phyloP scores from a whole-genome alignment of 176 grass and related monocot species.

The Musa schizocarpa region DNA sequence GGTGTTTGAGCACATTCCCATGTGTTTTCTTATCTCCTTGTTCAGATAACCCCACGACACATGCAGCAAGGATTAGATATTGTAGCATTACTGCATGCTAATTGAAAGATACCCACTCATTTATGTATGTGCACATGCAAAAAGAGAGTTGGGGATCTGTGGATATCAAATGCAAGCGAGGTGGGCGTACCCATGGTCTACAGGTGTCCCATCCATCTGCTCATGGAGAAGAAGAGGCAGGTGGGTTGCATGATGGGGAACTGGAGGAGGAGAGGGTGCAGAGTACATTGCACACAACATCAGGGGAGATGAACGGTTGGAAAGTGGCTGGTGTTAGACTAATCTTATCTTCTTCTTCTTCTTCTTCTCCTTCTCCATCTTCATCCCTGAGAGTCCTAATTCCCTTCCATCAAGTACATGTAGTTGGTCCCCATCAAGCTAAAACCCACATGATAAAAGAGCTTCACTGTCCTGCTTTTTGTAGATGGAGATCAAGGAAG shows the following conservation, averaged over 20 bases:
- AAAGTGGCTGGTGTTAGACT: background rate
- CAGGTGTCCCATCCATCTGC: slow-evolving; percentile 2
- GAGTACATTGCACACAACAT: background rate
- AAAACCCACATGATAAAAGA: background rate
- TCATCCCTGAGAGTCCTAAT: background rate
- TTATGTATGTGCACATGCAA: background rate
- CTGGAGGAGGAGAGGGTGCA: background rate
- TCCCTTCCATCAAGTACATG: background rate
- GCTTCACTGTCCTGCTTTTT: background rate
- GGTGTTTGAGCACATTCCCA: background rate
- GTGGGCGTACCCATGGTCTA: background rate
- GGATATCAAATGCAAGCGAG: background rate
- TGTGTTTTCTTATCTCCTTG: slow-evolving; percentile 3
- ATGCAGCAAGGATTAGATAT: background rate
- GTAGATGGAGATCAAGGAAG: too few species aligned
- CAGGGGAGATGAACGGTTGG: background rate
- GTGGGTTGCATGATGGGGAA: background rate
- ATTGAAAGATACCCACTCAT: background rate
- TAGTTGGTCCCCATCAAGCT: background rate
- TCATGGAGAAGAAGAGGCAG: background rate
- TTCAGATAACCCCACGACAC: background rate
- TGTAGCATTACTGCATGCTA: background rate
- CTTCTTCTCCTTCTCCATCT: background rate
- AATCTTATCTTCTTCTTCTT: background rate
- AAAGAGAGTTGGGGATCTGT: background rate